Evolutionary conservation across 2,329 filamentous ascomycete genomes (phyloP), one percentile per base, ranked within the genome.

Genomic region (Clathrospora elynae): DNA sequence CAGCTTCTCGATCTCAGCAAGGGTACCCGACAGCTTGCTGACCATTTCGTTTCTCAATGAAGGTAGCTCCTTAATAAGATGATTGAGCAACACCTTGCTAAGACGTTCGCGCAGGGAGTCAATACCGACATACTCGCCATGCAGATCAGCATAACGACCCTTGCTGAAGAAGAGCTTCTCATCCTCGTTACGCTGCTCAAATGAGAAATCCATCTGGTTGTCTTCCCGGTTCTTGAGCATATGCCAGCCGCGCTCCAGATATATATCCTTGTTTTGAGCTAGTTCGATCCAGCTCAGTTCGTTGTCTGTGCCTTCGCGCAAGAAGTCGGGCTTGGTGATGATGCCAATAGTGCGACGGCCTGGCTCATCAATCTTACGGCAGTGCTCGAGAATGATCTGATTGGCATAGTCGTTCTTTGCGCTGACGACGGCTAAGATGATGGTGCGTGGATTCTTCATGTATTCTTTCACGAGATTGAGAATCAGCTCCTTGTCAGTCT

Each of bases 401-500:
- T 81, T 77, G 6, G 78, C 78, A 52, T 77, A 73, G 29, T 81
- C 74, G 10, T 70, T 66, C 37, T 67, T 68, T 0, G 71, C 69
- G 2, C 66, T 69, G 0, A 73, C 57, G 0, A 74, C 67, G 1
- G 79, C 77, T 0, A 85, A 66, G 1, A 85, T 81, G 39, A 86
- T 81, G 53, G 75, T 85, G n/a, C 80, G 74, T 9, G 69, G 59
- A 18, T 78, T n/a, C 57, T 57, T 55, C 73, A 87, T 83, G 52
- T 87, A 87, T 0, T 65, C 64, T 2, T 76, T 58, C 0, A 77
- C 73, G n/a, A 75, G 49, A 3, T 49, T 42, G 6, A 52, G 49
- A 12, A 74, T 60, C 0, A 64, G 46, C 4, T 63, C 53, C 7
- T 59, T 57, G 34, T 75, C 72, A 5, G 55, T 52, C 2, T 60